Evolutionary conservation across 2,329 filamentous ascomycete genomes (phyloP), one percentile per base, ranked within the genome.

Genomic region (Alternaria solani): DNA sequence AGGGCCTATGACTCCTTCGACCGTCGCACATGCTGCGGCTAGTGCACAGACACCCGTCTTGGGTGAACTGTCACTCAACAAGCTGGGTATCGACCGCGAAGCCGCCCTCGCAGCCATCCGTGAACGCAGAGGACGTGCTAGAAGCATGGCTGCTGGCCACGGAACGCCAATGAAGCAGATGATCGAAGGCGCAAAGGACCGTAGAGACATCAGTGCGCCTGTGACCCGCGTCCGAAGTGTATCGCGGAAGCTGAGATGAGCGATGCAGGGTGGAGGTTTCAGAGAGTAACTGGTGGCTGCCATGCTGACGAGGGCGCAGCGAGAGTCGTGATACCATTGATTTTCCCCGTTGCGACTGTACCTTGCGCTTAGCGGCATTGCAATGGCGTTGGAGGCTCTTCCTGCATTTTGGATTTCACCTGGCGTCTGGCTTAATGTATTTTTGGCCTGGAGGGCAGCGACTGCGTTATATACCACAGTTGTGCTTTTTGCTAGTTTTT

Each of bases 61-160:
- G 8, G 73, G 72, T n/a, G 74, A 77, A 55, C 56, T 77, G 32
- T 68, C 65, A 2, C 49, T 75, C 59, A 79, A 77, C 61, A 73
- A 73, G 47, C 67, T 77, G 11, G 75, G 73, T 16, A 69, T 84
- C 56, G 82, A 84, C 55, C 85, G 91, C 55, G 91, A 93, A 75
- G 85, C 93, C 76, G 91, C 91, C 4, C 84, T 94, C 16, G 89
- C 89, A 56, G 88, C 89, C 74, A 94, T 94, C 66, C 85, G 88
- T 54, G 89, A 92, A 79, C 84, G 91, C 28, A 82, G 91, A 54
- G 90, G 90, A 7, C 82, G 91, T 46, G 90, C 91, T 57, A 85
- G 88, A 67, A 92, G 89, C 75, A 86, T 90, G 58, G 88, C 88
- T 5, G 84, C 87, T 53, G 87, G 87, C 2, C 84, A 87, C 6